Evolutionary conservation across 2,329 filamentous ascomycete genomes (phyloP).

Genomic region (Trichoderma breve): DNA sequence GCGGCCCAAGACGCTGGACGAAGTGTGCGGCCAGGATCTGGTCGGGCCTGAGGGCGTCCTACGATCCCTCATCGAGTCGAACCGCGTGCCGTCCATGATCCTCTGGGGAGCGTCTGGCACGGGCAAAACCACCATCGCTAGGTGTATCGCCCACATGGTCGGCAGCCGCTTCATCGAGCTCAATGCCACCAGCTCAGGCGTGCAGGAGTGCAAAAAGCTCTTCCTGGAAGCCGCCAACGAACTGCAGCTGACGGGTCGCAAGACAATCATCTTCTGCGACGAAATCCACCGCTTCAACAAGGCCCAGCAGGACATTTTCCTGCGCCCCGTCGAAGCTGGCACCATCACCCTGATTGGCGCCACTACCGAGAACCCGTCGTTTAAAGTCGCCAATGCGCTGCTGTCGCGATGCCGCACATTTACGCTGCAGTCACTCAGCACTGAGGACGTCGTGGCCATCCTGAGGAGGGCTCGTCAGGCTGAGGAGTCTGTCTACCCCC

Average conservation of each 20-base stretch:
- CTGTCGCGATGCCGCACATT: conserved; percentile 90
- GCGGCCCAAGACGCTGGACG: conserved; percentile 78
- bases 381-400: conserved; percentile 85
- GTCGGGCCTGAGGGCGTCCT: conserved; percentile 83
- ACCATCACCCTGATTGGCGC: conserved; percentile 90
- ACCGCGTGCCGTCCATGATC: conserved; percentile 90
- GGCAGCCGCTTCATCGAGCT: conserved; percentile 91
- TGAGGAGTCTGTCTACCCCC: conserved; percentile 48
- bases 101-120: conserved; percentile 83
- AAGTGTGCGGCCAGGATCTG: conserved; percentile 87
- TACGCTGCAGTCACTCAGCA: conserved; percentile 71
- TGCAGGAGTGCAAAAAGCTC: conserved; percentile 88
- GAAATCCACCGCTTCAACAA: conserved; percentile 94
- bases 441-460: conserved; percentile 70
- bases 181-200: conserved; percentile 85
- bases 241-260: conserved; percentile 74
- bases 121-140: conserved; percentile 87
- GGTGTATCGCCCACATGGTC: conserved; percentile 80
- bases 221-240: conserved; percentile 84
- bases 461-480: conserved; percentile 69
- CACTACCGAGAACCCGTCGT: conserved; percentile 95
- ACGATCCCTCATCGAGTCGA: conserved; percentile 78
- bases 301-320: conserved; percentile 89
- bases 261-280: conserved; percentile 96
- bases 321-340: conserved; percentile 87